Evolutionary conservation across 2,329 filamentous ascomycete species (phyloP).

Genomic region (Laburnicola sp.): DNA sequence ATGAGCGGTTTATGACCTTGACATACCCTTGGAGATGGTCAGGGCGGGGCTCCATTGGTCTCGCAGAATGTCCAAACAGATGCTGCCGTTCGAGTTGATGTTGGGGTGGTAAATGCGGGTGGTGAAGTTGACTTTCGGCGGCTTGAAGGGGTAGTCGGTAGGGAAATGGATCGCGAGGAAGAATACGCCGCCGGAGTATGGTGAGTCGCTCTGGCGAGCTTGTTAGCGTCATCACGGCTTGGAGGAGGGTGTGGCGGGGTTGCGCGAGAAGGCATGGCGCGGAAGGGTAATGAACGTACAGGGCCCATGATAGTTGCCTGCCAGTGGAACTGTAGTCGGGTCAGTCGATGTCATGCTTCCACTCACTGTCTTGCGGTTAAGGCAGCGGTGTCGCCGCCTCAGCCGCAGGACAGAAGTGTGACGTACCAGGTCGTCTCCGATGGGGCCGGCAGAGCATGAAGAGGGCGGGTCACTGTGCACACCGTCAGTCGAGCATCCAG

Average conservation of each 20-base stretch:
- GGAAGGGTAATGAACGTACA: constrained; percentile 61
- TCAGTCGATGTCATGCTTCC: constrained; percentile 36
- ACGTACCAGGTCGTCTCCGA: constrained; percentile 97
- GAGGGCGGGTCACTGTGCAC: constrained; percentile 85
- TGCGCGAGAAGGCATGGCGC: constrained; percentile 1
- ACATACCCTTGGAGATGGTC: constrained; percentile 94
- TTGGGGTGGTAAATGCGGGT: constrained; percentile 99
- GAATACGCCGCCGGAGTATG: constrained; percentile 97
- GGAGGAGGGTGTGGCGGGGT: constrained; percentile 13
- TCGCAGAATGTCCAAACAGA: constrained; percentile 96
- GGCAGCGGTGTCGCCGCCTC: constrained; percentile 27
- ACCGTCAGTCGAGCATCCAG: constrained; percentile 37
- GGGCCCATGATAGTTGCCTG: constrained; percentile 99
- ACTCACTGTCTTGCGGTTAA: constrained; percentile 12
- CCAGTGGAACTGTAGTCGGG: constrained; percentile 84
- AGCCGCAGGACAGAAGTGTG: constrained; percentile 36
- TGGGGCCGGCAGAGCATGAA: constrained; percentile 95
- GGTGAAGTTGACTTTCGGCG: constrained; percentile 99
- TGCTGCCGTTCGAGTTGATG: constrained; percentile 99
- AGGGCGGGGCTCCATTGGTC: constrained; percentile 99
- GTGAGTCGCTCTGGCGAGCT: constrained; percentile 75
- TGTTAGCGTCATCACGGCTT: constrained; percentile 35
- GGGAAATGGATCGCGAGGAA: constrained; percentile 99
- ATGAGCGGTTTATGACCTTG: neutral
- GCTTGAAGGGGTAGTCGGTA: constrained; percentile 99